These are phyloP conservation scores for Floccularia luteovirens DNA, from an alignment of 768 basidiomycete species.

Conservation along the genomic window DNA sequence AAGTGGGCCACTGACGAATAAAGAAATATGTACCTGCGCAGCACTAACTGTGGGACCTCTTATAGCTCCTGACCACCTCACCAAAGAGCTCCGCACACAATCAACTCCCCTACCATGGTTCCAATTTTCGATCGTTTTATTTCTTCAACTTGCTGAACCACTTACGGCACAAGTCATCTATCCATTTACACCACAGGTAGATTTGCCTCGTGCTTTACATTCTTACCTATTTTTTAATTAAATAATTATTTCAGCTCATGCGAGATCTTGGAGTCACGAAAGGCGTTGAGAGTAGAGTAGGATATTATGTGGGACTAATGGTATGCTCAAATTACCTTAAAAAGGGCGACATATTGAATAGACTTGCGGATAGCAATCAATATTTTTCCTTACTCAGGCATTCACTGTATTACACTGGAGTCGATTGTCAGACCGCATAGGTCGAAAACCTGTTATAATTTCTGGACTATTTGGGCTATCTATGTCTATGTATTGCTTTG, in stretches of 20 bases:
- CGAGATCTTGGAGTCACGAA: slow-evolving; percentile 61
- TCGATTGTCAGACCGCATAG: slow-evolving; percentile 49
- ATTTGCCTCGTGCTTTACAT: slow-evolving; percentile 10
- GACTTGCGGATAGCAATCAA: slow-evolving; percentile 49
- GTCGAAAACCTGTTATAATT: slow-evolving; percentile 56
- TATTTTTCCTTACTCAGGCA: slow-evolving; percentile 55
- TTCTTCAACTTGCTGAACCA: slow-evolving; percentile 74
- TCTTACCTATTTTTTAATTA: too few species aligned
- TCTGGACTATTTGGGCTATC: slow-evolving; percentile 46
- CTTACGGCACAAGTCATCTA: slow-evolving; percentile 70
- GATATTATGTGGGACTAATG: slow-evolving; percentile 74
- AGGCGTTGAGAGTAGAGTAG: slow-evolving; percentile 64
- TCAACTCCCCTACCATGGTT: slow-evolving; percentile 61
- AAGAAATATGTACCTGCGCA: too few species aligned
- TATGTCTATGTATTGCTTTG: slow-evolving; percentile 52
- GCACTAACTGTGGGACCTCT: too few species aligned
- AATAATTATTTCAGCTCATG: slow-evolving; percentile 39
- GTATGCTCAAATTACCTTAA: slow-evolving; percentile 21
- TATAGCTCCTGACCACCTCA: too few species aligned
- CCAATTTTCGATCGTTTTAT: slow-evolving; percentile 62
- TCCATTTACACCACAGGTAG: slow-evolving; percentile 68
- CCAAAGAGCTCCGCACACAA: too few species aligned
- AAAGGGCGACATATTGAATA: too few species aligned
- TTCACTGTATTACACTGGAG: slow-evolving; percentile 58
- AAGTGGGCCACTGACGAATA: too few species aligned